phyloP scores from a whole-genome alignment of 2,329 filamentous ascomycete species.

The Neonectria faginata region DNA sequence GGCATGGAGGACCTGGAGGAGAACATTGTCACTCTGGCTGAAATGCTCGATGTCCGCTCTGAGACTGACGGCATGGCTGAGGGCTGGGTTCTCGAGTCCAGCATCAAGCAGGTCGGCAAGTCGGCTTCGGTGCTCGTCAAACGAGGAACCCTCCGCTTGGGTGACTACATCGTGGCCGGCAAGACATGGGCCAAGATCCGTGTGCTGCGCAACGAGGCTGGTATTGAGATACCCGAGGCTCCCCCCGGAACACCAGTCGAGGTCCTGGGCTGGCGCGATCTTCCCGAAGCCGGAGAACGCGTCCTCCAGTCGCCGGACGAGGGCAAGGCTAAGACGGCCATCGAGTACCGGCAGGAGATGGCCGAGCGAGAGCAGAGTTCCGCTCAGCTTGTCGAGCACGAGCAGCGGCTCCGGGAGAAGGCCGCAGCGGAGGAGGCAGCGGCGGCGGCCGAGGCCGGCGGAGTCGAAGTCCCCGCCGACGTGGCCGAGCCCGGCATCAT shows the following conservation, averaged over 20 bases:
- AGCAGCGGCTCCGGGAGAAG: constrained; percentile 70
- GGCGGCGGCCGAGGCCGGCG: constrained; percentile 51
- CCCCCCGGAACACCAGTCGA: constrained; percentile 91
- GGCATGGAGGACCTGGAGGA: constrained; percentile 95
- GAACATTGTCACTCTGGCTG: constrained; percentile 84
- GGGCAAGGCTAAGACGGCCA: constrained; percentile 79
- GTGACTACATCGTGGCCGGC: constrained; percentile 88
- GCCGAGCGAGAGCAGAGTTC: constrained; percentile 79
- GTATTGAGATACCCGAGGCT: constrained; percentile 76
- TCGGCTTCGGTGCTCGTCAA: constrained; percentile 91
- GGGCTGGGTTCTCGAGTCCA: constrained; percentile 94
- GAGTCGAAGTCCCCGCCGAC: constrained; percentile 54
- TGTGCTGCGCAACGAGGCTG: constrained; percentile 85
- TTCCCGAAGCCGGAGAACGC: constrained; percentile 85
- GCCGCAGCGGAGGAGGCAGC: constrained; percentile 54
- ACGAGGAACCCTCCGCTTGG: constrained; percentile 83
- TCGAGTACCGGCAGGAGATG: constrained; percentile 80
- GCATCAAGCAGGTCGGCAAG: constrained; percentile 85
- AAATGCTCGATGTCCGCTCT: constrained; percentile 90
- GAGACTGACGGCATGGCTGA: constrained; percentile 82
- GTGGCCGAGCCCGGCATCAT: constrained; percentile 57
- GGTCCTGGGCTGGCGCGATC: constrained; percentile 91
- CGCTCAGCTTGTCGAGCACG: constrained; percentile 81
- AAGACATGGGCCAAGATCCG: constrained; percentile 90
- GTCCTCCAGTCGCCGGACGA: constrained; percentile 87